Evolutionary conservation across 331 rosid species (phyloP), one percentile per base, ranked within the genome.

Genomic region (Malus hybrid): DNA sequence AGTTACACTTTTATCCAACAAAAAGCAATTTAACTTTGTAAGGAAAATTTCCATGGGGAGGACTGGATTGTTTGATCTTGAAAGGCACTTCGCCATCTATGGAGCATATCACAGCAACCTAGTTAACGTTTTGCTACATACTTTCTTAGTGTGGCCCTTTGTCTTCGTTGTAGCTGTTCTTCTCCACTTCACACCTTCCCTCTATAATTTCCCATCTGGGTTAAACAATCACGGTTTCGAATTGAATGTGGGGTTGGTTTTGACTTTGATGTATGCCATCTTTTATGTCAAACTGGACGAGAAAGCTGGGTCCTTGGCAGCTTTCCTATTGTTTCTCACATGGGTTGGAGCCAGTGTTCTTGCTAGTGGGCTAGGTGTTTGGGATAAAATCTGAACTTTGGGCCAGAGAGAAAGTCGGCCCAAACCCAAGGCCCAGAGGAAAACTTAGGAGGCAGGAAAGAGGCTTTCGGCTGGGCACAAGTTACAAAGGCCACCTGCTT

Each of bases 51-150:
- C 13, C 2, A 87, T 88, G 91, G 87, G 80, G 20, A 71, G 60
- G 76, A 11, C 46, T 42, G 89, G 86, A 6, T 54, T 90, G 61
- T 52, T 93, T 12, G 93, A 93, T 82, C 85, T 93, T 50, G 96
- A 93, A 79, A 88, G 67, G 77, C 88, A 88, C 65, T 93, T 88
- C 70, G 89, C 93, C 54, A 88, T 93, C 85, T 90, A 93, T 69
- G 96, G 96, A 24, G 91, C 95, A 0, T 86, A 87, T 55, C 97
- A 90, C 82, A 85, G 89, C 82, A 90, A 93, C 88, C 93, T 81
- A 1, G 10, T 78, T 3, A 93, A 90, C 76, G 76, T 93, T 4
- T 14, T 52, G 24, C 84, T 90, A 15, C 98, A 90, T 81, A 70
- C 75, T 7, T 1, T 90, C 33, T 86, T 90, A 55, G 95, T 93